These are phyloP conservation scores for Candida germanica DNA, from an alignment of 805 yeast species.

Conservation along the genomic window DNA sequence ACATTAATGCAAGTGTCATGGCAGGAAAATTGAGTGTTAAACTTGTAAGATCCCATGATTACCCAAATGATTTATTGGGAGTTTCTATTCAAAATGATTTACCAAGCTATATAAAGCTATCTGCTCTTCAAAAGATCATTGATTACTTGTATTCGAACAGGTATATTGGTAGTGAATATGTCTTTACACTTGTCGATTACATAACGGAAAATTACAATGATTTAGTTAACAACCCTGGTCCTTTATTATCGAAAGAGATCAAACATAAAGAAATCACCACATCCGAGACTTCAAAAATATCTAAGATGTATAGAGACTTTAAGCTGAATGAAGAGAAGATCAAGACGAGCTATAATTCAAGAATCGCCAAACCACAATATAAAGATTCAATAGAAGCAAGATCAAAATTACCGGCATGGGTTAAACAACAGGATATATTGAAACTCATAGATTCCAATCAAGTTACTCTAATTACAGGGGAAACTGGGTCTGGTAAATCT, in stretches of 20 bases:
- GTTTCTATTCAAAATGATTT: slow-evolving; percentile 52
- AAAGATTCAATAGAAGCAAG: slow-evolving; percentile 42
- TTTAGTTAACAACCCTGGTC: slow-evolving; percentile 74
- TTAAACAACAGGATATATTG: slow-evolving; percentile 54
- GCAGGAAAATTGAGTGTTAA: slow-evolving; percentile 3
- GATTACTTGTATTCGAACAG: slow-evolving; percentile 40
- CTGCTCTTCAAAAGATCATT: slow-evolving; percentile 50
- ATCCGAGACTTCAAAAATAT: not conserved
- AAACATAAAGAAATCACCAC: not conserved
- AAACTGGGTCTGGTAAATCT: slow-evolving; percentile 96
- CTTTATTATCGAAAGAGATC: slow-evolving; percentile 31
- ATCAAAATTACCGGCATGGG: slow-evolving; percentile 79
- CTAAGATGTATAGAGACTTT: slow-evolving; percentile 2
- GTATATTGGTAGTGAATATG: slow-evolving; percentile 65
- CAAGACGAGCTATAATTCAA: slow-evolving; percentile 24
- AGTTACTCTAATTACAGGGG: slow-evolving; percentile 85
- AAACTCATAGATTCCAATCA: slow-evolving; percentile 53
- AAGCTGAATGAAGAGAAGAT: slow-evolving; percentile 8
- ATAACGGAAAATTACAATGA: slow-evolving; percentile 56
- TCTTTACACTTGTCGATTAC: slow-evolving; percentile 75
- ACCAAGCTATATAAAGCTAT: slow-evolving; percentile 66
- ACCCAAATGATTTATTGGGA: slow-evolving; percentile 73
- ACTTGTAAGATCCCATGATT: slow-evolving; percentile 31
- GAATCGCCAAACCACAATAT: slow-evolving; percentile 26
- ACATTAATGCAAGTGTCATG: not conserved